Evolutionary conservation across 345 rosid genomes (phyloP).

Genomic region (Eucalyptus viminalis): DNA sequence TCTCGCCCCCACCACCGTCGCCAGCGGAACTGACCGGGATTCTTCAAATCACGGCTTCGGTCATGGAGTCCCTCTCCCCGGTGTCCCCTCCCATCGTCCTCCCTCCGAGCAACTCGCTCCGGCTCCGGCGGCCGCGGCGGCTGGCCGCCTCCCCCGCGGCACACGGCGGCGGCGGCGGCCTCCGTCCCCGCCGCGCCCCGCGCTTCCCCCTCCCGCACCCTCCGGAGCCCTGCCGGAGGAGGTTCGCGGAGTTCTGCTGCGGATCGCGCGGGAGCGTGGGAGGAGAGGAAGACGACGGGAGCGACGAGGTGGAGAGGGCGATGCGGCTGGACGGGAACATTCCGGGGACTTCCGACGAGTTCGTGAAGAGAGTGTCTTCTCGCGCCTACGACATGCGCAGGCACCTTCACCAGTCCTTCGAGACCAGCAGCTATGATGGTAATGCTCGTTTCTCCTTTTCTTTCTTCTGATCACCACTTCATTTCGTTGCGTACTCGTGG

Average conservation of each 20-base stretch:
- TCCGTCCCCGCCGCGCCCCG: conserved; percentile 11
- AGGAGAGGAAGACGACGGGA: conserved; percentile 22
- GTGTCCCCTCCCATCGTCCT: conserved; percentile 74
- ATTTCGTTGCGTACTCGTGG: not conserved
- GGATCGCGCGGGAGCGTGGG: conserved; percentile 12
- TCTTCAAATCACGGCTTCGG: not conserved
- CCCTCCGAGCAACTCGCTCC: conserved; percentile 37
- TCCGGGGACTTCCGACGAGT: conserved; percentile 76
- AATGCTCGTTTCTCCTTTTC: not conserved
- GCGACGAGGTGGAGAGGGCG: conserved; percentile 75
- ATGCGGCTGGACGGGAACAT: conserved; percentile 88
- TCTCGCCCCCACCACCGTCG: not conserved
- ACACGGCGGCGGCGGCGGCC: not conserved
- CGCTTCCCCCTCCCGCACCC: conserved; percentile 2
- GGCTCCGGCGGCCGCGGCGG: conserved; percentile 7
- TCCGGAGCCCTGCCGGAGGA: not conserved
- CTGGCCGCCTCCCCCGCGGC: conserved; percentile 12
- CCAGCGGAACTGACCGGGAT: not conserved
- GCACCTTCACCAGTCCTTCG: conserved; percentile 69
- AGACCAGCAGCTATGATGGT: conserved; percentile 93
- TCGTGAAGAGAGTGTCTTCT: conserved; percentile 75
- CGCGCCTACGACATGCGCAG: conserved; percentile 98
- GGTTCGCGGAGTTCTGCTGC: conserved; percentile 15
- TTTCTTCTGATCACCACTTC: not conserved
- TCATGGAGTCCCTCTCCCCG: conserved; percentile 62